Conservation (phyloP, 1,284 basidiomycete species). For the Papiliotrema nemorosa region DNA sequence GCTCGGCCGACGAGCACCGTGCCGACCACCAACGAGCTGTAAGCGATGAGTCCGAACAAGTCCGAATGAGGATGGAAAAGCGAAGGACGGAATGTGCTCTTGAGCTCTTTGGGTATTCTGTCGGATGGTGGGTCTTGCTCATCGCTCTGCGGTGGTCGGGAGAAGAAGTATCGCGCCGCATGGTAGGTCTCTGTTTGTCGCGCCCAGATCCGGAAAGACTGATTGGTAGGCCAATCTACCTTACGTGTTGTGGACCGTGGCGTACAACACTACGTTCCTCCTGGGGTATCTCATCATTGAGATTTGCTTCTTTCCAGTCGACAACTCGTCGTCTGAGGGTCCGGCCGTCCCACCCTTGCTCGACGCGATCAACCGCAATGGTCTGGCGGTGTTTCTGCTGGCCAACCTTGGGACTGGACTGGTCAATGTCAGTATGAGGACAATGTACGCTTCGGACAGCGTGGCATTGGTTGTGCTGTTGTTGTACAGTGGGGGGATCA, state of each 20-base stretch:
- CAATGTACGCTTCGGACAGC: conserved; percentile 68
- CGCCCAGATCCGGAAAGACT: neutral
- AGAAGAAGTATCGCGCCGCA: conserved; percentile 62
- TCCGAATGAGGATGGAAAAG: conserved; percentile 52
- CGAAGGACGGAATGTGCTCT: conserved; percentile 62
- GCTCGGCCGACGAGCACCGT: conserved; percentile 41
- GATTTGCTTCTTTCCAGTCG: conserved; percentile 56
- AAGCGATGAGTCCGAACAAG: conserved; percentile 11
- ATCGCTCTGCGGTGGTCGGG: conserved; percentile 47
- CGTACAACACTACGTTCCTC: conserved; percentile 84
- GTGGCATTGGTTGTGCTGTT: conserved; percentile 64
- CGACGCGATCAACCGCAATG: conserved; percentile 77
- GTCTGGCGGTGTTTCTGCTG: conserved; percentile 72
- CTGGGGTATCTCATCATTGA: conserved; percentile 77
- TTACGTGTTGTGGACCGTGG: conserved; percentile 85
- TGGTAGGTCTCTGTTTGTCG: conserved; percentile 55
- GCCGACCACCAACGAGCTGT: neutral
- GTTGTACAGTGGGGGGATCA: conserved; percentile 62
- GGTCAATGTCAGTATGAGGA: conserved; percentile 74
- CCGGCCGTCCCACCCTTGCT: conserved; percentile 60
- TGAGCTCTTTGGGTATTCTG: conserved; percentile 70
- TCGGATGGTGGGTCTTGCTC: conserved; percentile 71
- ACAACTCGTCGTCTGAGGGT: conserved; percentile 16
- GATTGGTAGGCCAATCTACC: conserved; percentile 69
- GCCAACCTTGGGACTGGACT: conserved; percentile 85